A percentile compares a stretch with the other conserved stretches of the same genome.
Conservation (phyloP, 2,329 filamentous ascomycete species). For the Amylocarpus encephaloides region DNA sequence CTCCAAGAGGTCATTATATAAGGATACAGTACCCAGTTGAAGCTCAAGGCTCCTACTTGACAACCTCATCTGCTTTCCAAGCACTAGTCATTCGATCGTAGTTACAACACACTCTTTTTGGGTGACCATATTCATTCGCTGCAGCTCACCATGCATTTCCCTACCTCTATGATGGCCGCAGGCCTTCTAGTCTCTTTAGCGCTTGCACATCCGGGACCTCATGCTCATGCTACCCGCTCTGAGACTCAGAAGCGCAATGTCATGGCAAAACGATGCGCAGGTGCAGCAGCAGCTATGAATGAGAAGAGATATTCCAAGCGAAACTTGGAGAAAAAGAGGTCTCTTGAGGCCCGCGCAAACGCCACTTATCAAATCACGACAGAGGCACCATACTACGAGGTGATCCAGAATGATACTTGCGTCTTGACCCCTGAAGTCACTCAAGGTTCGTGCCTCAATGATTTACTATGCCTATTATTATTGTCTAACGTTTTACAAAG, state of each 20-base stretch:
- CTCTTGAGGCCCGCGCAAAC: conserved; percentile 11
- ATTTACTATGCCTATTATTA: no score
- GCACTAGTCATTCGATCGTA: no score
- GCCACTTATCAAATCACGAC: conserved; percentile 33
- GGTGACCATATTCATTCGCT: not conserved
- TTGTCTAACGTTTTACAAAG: conserved; percentile 16
- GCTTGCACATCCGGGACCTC: conserved; percentile 12
- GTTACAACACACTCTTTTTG: no score
- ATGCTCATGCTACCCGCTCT: conserved; percentile 9
- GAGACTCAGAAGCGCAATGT: conserved; percentile 17
- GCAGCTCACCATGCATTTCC: not conserved
- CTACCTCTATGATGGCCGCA: not conserved
- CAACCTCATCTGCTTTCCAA: no score
- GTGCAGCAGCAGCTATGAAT: conserved; percentile 20
- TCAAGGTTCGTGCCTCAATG: conserved; percentile 22
- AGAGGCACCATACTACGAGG: conserved; percentile 41
- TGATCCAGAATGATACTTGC: conserved; percentile 33
- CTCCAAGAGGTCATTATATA: no score
- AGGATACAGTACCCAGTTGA: no score
- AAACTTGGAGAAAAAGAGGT: conserved; percentile 15
- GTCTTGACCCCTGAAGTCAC: conserved; percentile 45
- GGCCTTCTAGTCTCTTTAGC: not conserved
- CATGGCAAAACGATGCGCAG: conserved; percentile 24
- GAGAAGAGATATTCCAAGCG: conserved; percentile 20
- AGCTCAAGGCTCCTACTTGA: no score